Evolutionary conservation across 1,284 basidiomycete genomes (phyloP), one percentile per base, ranked within the genome.

Genomic region (Cutaneotrichosporon curvatum): DNA sequence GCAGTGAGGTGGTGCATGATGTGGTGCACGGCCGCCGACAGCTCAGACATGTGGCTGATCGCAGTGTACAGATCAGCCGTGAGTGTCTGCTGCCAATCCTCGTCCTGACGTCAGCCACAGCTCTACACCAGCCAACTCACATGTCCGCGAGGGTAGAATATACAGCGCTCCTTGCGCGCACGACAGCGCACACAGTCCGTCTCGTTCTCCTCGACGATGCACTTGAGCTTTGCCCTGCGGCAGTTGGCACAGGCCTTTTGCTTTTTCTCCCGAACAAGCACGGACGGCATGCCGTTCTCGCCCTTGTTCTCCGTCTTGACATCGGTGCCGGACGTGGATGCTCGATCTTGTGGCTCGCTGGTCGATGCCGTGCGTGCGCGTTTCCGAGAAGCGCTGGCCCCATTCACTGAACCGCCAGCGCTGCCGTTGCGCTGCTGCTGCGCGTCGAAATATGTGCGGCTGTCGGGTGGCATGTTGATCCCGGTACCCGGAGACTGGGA

Each of bases 201-300:
- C 43, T 60, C 41, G 25, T 57, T 61, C 16, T 58, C 48, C 28
- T 61, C 60, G 21, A 66, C 54, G 20, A 67, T 63, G 47, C 67
- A 69, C 49, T 67, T 69, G 30, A 69, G 48, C 45, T 69, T 69
- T 3, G 65, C 65, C 35, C 58, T 55, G 35, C 67, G 47, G 39
- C 67, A 69, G 47, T 66, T 66, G 2, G 62, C 52, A 41, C 65
- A 69, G 10, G 67, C 67, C 51, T 63, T 67, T 19, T 58, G 52
- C 35, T 55, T 57, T 45, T 57, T 57, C 45, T 52, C 52, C 40
- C 51, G 51, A 14, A 57, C 50, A 19, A 56, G 50, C 16, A 56
- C 51, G 21, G 40, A 42, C 2, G 47, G 50, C n/a, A 42, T 41
- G 14, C 30, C 45, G 16, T 52, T 48, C 31, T 28, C 25, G 25